Evolutionary conservation across 106 monocot species (phyloP).

Genomic region (Allium fistulosum): DNA sequence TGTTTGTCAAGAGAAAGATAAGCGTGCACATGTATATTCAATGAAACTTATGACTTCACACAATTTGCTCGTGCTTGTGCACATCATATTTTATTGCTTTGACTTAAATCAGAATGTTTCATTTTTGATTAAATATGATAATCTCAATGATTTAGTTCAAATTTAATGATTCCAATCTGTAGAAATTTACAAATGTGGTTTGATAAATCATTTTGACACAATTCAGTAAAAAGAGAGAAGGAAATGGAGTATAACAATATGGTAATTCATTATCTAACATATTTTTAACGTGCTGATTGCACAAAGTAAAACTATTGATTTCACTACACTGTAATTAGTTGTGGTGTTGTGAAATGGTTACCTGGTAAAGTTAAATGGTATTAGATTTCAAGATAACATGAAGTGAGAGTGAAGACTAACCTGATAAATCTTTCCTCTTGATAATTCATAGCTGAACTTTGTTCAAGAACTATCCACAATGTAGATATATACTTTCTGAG

Average conservation of each 20-base stretch:
- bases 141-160: too few relatives aligned
- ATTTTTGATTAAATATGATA: too few relatives aligned
- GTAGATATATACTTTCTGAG: not conserved
- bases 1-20: too few relatives aligned
- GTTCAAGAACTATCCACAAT: not conserved
- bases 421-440: constrained; percentile 2
- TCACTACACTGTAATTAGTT: not conserved
- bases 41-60: too few relatives aligned
- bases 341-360: too few relatives aligned
- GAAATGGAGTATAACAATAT: not conserved
- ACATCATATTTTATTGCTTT: too few relatives aligned
- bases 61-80: too few relatives aligned
- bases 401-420: not conserved
- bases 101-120: too few relatives aligned
- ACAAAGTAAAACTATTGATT: not conserved
- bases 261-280: not conserved
- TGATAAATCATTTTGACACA: too few relatives aligned
- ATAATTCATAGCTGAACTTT: not conserved
- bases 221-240: not conserved
- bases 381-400: not conserved
- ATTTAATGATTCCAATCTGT: too few relatives aligned
- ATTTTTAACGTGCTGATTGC: not conserved
- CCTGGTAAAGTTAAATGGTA: not conserved
- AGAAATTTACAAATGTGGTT: too few relatives aligned
- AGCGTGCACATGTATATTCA: too few relatives aligned